These are phyloP conservation scores for Acorus calamus DNA, from an alignment of 106 monocot species.

Conservation along the genomic window DNA sequence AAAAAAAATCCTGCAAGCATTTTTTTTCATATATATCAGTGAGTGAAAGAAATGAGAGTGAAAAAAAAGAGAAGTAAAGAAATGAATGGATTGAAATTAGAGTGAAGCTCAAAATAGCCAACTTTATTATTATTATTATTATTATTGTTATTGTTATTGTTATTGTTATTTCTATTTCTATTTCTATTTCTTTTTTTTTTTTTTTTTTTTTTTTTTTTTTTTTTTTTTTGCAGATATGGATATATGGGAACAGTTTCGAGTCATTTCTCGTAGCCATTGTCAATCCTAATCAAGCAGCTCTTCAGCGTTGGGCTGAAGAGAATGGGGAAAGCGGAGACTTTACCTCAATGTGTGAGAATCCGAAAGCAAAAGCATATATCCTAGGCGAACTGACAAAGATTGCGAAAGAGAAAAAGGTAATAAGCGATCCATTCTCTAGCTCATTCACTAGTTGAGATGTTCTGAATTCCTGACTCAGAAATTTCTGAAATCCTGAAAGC, in stretches of 20 bases:
- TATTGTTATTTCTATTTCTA: too few relatives aligned
- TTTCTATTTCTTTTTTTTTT: too few relatives aligned
- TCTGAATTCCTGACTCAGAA: not conserved
- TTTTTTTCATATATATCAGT: too few relatives aligned
- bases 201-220: too few relatives aligned
- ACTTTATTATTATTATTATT: too few relatives aligned
- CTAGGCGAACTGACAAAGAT: slow-evolving; percentile 60
- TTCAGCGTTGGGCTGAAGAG: slow-evolving; percentile 64
- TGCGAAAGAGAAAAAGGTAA: slow-evolving; percentile 71
- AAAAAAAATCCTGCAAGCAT: too few relatives aligned
- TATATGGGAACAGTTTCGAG: slow-evolving; percentile 93
- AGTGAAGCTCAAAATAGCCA: too few relatives aligned
- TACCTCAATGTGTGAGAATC: slow-evolving; percentile 50
- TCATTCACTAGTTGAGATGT: not conserved
- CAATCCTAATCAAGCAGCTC: slow-evolving; percentile 73
- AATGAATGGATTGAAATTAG: too few relatives aligned
- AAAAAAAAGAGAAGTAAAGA: too few relatives aligned
- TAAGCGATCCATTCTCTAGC: too few relatives aligned
- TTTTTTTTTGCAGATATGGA: slow-evolving; percentile 64
- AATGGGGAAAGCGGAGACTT: slow-evolving; percentile 59
- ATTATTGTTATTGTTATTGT: too few relatives aligned
- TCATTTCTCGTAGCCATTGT: slow-evolving; percentile 69
- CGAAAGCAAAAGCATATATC: slow-evolving; percentile 60
- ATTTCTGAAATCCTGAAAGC: not conserved
- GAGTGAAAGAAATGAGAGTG: too few relatives aligned